These are phyloP conservation scores for Sarocladiaceae sp. DNA, from an alignment of 2,329 filamentous ascomycete genomes.

Conservation along the genomic window DNA sequence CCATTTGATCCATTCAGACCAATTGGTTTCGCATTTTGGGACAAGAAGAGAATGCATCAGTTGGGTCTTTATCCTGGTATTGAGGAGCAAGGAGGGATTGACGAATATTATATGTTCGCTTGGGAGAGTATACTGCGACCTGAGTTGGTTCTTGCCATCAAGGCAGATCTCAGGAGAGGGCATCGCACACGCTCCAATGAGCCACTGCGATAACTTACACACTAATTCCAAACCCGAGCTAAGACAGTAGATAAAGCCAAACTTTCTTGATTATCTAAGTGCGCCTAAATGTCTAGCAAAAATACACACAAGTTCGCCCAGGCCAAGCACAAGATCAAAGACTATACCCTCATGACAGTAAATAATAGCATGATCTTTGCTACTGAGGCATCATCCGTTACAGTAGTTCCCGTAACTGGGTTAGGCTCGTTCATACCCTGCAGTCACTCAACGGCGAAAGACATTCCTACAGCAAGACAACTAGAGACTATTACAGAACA, in stretches of 20 bases:
- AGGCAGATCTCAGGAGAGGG: neutral
- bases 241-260: neutral
- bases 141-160: neutral
- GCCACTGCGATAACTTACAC: neutral
- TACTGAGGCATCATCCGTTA: neutral
- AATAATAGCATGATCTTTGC: neutral
- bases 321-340: neutral
- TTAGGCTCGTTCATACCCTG: too few species aligned
- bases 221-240: neutral
- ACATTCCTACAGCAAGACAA: too few species aligned
- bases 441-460: too few species aligned
- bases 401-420: neutral
- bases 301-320: neutral
- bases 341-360: neutral
- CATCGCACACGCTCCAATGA: neutral
- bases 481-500: too few species aligned
- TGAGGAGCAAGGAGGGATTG: neutral
- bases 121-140: neutral
- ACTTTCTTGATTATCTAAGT: neutral
- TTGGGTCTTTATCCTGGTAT: neutral
- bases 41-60: neutral
- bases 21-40: neutral
- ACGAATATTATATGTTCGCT: neutral
- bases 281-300: neutral
- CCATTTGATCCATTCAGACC: neutral